Evolutionary conservation across 192 early-diverging fungal species (phyloP).

Genomic region (Rhizoclosmatium sp.): DNA sequence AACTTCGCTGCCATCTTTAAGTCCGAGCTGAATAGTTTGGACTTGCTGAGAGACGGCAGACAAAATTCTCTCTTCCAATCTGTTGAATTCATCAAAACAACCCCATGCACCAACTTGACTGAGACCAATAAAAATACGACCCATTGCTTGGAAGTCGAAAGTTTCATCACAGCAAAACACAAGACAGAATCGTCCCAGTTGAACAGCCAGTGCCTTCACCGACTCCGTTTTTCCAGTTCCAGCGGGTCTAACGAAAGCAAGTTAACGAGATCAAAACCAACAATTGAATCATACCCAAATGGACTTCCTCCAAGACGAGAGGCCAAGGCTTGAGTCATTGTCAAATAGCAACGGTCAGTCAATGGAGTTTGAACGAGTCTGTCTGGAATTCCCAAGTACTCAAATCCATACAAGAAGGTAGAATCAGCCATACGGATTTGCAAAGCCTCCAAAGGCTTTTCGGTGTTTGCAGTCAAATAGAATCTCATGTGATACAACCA

Average conservation of each 20-base stretch:
- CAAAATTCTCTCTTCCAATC: slow-evolving; percentile 96
- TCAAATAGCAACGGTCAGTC: slow-evolving; percentile 98
- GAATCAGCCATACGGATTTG: slow-evolving; percentile 93
- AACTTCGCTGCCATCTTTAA: slow-evolving; percentile 83
- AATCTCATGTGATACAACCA: slow-evolving; percentile 99
- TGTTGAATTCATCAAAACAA: slow-evolving; percentile 86
- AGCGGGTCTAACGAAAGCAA: slow-evolving; percentile 69
- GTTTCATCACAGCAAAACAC: slow-evolving; percentile 99
- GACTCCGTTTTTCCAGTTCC: slow-evolving; percentile 99
- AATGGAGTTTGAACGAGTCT: slow-evolving; percentile 98
- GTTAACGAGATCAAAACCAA: not conserved
- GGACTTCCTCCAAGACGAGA: slow-evolving; percentile 93
- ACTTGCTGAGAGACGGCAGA: slow-evolving; percentile 99
- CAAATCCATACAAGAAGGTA: slow-evolving; percentile 93
- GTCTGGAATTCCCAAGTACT: slow-evolving; percentile 97
- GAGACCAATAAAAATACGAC: slow-evolving; percentile 98
- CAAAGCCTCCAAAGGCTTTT: slow-evolving; percentile 78
- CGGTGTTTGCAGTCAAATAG: slow-evolving; percentile 72
- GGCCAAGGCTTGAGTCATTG: slow-evolving; percentile 96
- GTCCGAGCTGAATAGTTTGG: slow-evolving; percentile 96
- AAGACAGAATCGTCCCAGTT: slow-evolving; percentile 95
- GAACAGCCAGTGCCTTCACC: slow-evolving; percentile 95
- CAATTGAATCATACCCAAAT: slow-evolving; percentile 62
- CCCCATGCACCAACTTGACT: slow-evolving; percentile 92
- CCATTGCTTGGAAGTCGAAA: slow-evolving; percentile 99